Conservation (phyloP, 2,329 filamentous ascomycete species). For the Alternaria consortialis region DNA sequence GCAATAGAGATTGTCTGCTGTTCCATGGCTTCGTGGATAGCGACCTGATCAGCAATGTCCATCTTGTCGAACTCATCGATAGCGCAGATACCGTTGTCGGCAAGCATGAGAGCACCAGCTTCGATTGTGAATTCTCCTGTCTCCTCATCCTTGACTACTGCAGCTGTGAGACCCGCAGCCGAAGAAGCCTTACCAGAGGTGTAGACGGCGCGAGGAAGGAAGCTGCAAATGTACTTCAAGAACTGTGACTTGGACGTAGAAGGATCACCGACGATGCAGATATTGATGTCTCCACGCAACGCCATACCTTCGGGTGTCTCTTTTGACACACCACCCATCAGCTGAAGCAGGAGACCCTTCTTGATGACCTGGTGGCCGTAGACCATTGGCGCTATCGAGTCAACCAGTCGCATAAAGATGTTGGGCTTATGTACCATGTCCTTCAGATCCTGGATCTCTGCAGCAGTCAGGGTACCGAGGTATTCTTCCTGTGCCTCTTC, state of each 20-base stretch:
- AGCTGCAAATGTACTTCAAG: conserved; percentile 95
- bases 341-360: conserved; percentile 90
- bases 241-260: conserved; percentile 98
- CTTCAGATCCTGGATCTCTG: conserved; percentile 91
- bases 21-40: conserved; percentile 99
- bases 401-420: conserved; percentile 91
- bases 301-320: conserved; percentile 93
- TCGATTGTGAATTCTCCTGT: conserved; percentile 99
- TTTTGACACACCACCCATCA: conserved; percentile 96
- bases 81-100: conserved; percentile 94
- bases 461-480: conserved; percentile 81
- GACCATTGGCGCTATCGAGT: conserved; percentile 94
- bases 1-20: conserved; percentile 99
- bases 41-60: conserved; percentile 96
- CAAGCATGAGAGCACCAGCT: conserved; percentile 96
- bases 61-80: conserved; percentile 99
- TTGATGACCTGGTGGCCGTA: conserved; percentile 98
- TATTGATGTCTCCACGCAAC: conserved; percentile 96
- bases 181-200: conserved; percentile 98
- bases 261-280: conserved; percentile 96
- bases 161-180: conserved; percentile 94
- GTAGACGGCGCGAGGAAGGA: conserved; percentile 96
- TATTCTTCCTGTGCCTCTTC: conserved; percentile 89
- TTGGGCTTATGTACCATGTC: conserved; percentile 94
- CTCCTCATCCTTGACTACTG: conserved; percentile 97